Conservation (phyloP, 108 stramenopile genomes). For the Epithemia pelagica region DNA sequence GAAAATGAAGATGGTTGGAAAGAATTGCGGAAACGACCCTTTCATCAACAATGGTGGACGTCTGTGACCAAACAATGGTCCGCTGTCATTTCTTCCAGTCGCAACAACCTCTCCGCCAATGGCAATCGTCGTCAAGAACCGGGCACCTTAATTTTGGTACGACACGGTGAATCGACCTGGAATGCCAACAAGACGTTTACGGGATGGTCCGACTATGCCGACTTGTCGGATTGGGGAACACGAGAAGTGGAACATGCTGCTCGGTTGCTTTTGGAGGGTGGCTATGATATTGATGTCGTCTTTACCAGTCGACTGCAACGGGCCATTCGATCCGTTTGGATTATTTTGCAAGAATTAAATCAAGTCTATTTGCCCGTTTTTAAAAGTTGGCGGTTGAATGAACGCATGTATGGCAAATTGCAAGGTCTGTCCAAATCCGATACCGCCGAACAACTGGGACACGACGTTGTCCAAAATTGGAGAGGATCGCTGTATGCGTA, state of each 20-base stretch:
- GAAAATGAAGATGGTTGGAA: constrained; percentile 52
- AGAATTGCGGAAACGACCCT: constrained; percentile 21
- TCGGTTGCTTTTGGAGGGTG: constrained; percentile 69
- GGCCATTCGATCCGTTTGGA: constrained; percentile 85
- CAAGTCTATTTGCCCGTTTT: constrained; percentile 88
- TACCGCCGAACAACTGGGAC: constrained; percentile 75
- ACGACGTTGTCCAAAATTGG: constrained; percentile 84
- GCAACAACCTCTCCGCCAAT: background rate
- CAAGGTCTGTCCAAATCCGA: constrained; percentile 82
- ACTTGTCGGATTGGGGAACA: constrained; percentile 58
- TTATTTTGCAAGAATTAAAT: constrained; percentile 78
- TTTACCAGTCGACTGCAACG: constrained; percentile 88
- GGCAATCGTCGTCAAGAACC: constrained; percentile 27
- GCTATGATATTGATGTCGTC: constrained; percentile 85
- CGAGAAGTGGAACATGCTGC: constrained; percentile 57
- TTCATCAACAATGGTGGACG: background rate
- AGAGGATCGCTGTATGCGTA: constrained; percentile 22
- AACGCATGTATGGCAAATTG: constrained; percentile 88
- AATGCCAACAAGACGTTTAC: constrained; percentile 84
- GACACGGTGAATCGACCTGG: constrained; percentile 72
- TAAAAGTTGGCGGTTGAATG: constrained; percentile 91
- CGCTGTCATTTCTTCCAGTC: constrained; percentile 2
- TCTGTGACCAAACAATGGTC: background rate
- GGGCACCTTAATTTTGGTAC: constrained; percentile 76
- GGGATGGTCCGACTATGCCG: constrained; percentile 74